Conservation (phyloP, 805 yeast species). For the Cyberlindnera galapagoensis region DNA sequence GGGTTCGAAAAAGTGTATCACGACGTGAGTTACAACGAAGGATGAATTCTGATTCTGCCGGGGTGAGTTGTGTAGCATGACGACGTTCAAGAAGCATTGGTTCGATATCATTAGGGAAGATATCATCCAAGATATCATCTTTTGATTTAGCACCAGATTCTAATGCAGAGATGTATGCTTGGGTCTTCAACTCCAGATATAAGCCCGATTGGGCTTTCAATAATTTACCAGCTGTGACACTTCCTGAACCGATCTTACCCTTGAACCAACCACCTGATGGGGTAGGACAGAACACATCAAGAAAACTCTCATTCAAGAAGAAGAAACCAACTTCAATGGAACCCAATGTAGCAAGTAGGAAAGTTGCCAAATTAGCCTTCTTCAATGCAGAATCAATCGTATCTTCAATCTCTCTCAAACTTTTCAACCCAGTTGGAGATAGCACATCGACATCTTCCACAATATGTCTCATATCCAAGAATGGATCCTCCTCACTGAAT, state of each 20-base stretch:
- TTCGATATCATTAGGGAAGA: constrained; percentile 65
- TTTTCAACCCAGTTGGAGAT: constrained; percentile 6
- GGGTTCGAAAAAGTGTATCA: constrained; percentile 45
- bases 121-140: constrained; percentile 62
- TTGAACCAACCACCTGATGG: constrained; percentile 24
- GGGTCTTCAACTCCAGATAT: constrained; percentile 85
- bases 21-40: constrained; percentile 67
- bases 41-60: constrained; percentile 76
- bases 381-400: constrained; percentile 44
- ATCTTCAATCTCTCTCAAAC: constrained; percentile 17
- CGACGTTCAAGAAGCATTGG: constrained; percentile 32
- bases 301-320: constrained; percentile 74
- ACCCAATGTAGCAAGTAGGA: constrained; percentile 81
- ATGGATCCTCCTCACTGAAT: constrained; percentile 64
- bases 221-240: constrained; percentile 39
- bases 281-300: constrained; percentile 83
- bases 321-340: constrained; percentile 82
- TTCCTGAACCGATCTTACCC: constrained; percentile 11
- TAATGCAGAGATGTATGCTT: constrained; percentile 86
- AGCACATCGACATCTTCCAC: constrained; percentile 44
- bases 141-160: constrained; percentile 55
- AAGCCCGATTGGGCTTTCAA: constrained; percentile 76
- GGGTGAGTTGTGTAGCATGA: constrained; percentile 39
- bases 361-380: constrained; percentile 83
- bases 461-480: constrained; percentile 60